Percentiles rank a stretch among this genome's conserved stretches.
Conservation (phyloP, 345 rosid genomes). For the Jatropha curcas region DNA sequence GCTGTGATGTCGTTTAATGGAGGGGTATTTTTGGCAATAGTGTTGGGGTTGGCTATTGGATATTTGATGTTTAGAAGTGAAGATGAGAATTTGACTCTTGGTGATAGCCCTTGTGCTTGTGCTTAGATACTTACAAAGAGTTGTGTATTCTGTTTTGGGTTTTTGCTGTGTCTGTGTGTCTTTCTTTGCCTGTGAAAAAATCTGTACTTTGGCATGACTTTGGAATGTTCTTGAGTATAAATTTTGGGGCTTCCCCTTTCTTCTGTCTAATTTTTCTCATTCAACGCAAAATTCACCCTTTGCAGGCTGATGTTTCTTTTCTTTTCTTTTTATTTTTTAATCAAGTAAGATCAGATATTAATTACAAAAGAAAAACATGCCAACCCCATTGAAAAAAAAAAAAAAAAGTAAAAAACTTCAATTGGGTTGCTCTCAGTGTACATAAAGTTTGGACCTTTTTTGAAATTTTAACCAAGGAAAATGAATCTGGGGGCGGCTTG, state of each 20-base stretch:
- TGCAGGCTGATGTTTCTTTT: no score
- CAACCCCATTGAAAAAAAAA: background rate
- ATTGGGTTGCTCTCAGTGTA: background rate
- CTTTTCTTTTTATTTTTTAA: no score
- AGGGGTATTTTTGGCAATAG: slow-evolving; percentile 73
- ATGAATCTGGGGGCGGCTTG: background rate
- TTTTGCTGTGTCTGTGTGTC: background rate
- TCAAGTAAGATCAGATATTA: no score
- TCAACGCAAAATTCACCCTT: no score
- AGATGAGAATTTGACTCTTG: slow-evolving; percentile 30
- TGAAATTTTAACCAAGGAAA: background rate
- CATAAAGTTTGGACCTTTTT: background rate
- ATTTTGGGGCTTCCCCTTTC: no score
- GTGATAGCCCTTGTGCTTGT: slow-evolving; percentile 64
- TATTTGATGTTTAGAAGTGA: slow-evolving; percentile 53
- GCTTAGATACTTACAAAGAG: slow-evolving; percentile 24
- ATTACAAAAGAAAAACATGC: background rate
- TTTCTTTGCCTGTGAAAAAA: background rate
- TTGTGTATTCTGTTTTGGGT: background rate
- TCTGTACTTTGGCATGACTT: background rate
- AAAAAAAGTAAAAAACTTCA: background rate
- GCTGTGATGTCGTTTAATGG: slow-evolving; percentile 88
- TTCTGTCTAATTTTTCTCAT: no score
- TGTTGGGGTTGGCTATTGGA: slow-evolving; percentile 62
- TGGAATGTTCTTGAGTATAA: background rate